Base-by-base conservation (phyloP, 257 asterid genomes). In the Craterostigma plantagineum region DNA sequence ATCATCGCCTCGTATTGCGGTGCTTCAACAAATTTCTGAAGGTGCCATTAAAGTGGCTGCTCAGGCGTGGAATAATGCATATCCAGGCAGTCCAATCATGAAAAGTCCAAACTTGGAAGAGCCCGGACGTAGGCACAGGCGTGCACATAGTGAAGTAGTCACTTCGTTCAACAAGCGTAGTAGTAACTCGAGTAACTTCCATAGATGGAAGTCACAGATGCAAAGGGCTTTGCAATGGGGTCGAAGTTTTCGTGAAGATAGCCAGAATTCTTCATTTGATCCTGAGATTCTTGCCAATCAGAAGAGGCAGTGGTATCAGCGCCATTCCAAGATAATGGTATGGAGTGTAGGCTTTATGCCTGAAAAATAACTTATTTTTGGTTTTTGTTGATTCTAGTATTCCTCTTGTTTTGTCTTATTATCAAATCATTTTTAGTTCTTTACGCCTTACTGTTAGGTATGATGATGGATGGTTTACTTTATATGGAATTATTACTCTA, bases 281-380 rank as follows among this genome's bases (percentile, higher is more conserved):
- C 92, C 96, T 4, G 94, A 85, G 83, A 75, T 78, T 69, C 68
- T 81, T 50, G 87, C 94, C 41, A 73, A 86, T 54, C 97, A 78
- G 70, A 86, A 86, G 67, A 61, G 97, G 42, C 94, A 78, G 59
- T 86, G 97, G 97, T 78, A 73, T 73, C 79, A 73, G 62, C 63
- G 72, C 50, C 72, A 78, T 55, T 78, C 97, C 11, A 78, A 71
- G 58, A 42, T 76, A 54, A 35, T 38, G 94, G 97, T 86, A 78
- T 53, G n/a, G n/a, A n/a, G n/a, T n/a, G n/a, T n/a, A n/a, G n/a
- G n/a, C n/a, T n/a, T n/a, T n/a, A n/a, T n/a, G n/a, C n/a, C n/a
- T n/a, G n/a, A n/a, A n/a, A n/a, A n/a, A n/a, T n/a, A n/a, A n/a
- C n/a, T n/a, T n/a, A n/a, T n/a, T n/a, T n/a, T n/a, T 48, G 1